These are phyloP conservation scores for Boletus rex-veris DNA, from an alignment of 768 basidiomycete species.

Conservation along the genomic window DNA sequence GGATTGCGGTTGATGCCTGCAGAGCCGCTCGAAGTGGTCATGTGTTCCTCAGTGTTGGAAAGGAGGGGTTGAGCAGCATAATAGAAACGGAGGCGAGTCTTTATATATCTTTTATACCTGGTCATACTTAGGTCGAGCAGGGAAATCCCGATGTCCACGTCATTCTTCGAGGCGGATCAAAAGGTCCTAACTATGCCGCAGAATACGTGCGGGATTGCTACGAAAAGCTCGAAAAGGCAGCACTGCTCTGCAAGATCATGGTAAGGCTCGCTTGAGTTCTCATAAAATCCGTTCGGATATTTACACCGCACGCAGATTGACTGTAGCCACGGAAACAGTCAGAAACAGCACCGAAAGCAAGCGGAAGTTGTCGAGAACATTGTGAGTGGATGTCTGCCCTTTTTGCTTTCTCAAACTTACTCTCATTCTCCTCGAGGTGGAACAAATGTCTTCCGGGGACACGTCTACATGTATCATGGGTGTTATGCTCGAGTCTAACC, in stretches of 20 bases:
- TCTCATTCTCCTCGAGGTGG: slow-evolving; percentile 44
- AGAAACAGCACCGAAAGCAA: slow-evolving; percentile 88
- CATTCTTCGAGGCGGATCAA: slow-evolving; percentile 86
- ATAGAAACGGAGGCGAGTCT: slow-evolving; percentile 81
- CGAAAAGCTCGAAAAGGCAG: slow-evolving; percentile 74
- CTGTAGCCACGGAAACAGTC: slow-evolving; percentile 95
- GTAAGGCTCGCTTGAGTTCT: slow-evolving; percentile 38
- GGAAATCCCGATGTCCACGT: slow-evolving; percentile 92
- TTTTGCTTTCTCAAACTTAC: slow-evolving; percentile 9
- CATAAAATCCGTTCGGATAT: not conserved
- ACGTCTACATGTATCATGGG: slow-evolving; percentile 79
- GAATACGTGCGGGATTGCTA: slow-evolving; percentile 77
- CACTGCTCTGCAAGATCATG: slow-evolving; percentile 81
- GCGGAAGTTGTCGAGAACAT: slow-evolving; percentile 87
- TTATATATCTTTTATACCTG: not conserved
- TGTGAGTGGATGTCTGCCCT: slow-evolving; percentile 42
- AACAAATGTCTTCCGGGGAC: slow-evolving; percentile 67
- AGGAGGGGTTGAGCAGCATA: slow-evolving; percentile 92
- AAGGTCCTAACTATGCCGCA: slow-evolving; percentile 84
- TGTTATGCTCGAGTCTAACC: slow-evolving; percentile 94
- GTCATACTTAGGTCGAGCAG: slow-evolving; percentile 36
- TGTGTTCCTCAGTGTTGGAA: slow-evolving; percentile 95
- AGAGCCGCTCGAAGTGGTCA: slow-evolving; percentile 87
- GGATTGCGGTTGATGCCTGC: slow-evolving; percentile 93
- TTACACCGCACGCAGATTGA: slow-evolving; percentile 59